Evolutionary conservation across 345 rosid genomes (phyloP).

Genomic region (Salix brachista): DNA sequence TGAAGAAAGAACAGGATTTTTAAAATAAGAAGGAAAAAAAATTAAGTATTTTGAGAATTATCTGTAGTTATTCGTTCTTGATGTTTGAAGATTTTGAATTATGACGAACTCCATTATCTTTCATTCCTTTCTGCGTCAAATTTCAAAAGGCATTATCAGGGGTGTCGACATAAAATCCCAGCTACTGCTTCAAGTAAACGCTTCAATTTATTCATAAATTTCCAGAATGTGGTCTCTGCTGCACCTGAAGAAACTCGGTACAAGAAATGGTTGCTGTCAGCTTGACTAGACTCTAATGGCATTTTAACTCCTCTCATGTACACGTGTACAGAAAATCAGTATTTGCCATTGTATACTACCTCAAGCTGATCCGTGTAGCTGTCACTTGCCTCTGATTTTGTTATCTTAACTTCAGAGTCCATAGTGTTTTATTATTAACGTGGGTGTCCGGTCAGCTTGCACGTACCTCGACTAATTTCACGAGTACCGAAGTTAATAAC

Average conservation of each 20-base stretch:
- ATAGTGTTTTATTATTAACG: background rate
- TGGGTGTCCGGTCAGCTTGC: rapidly evolving
- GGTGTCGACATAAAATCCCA: too few relatives aligned
- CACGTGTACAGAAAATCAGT: background rate
- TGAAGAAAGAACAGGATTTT: too few relatives aligned
- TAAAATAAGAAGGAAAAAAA: too few relatives aligned
- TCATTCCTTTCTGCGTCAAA: too few relatives aligned
- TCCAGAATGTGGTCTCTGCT: background rate
- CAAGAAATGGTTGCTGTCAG: background rate
- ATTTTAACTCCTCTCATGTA: background rate
- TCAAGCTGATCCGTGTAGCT: background rate
- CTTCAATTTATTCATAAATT: too few relatives aligned
- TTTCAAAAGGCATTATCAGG: too few relatives aligned
- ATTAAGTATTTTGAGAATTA: too few relatives aligned
- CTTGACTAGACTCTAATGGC: background rate
- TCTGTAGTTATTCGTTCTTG: too few relatives aligned
- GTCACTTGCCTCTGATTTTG: background rate
- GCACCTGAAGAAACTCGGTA: background rate
- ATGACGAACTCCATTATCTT: too few relatives aligned
- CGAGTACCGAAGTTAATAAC: too few relatives aligned
- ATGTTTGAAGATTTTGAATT: too few relatives aligned
- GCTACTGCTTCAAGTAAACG: too few relatives aligned
- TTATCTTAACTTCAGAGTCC: background rate
- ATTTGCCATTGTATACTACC: background rate
- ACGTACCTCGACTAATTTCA: rapidly evolving